Conservation (phyloP, 768 basidiomycete genomes). For the Hericium coralloides region DNA sequence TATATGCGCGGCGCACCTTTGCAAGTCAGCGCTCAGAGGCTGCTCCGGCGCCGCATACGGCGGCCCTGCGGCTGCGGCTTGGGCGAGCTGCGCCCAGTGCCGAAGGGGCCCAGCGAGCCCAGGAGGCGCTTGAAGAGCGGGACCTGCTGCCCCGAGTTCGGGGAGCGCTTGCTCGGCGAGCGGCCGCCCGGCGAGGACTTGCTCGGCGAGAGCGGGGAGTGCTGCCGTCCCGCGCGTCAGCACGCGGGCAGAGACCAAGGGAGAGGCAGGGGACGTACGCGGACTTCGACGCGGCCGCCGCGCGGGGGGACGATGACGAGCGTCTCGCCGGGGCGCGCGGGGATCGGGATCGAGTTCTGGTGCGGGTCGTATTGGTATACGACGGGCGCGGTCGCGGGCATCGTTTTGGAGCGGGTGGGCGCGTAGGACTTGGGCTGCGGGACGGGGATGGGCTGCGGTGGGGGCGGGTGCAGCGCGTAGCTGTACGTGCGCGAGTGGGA, state of each 20-base stretch:
- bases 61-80: not conserved
- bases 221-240: not conserved
- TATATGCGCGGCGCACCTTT: too few species aligned
- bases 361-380: constrained; percentile 6
- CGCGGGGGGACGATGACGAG: constrained; percentile 9
- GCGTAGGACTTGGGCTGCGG: not conserved
- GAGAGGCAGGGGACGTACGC: constrained; percentile 7
- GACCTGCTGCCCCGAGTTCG: constrained; percentile 3
- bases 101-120: constrained; percentile 8
- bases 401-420: not conserved
- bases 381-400: not conserved
- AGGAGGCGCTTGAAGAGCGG: constrained; percentile 13
- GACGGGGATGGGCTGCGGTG: constrained; percentile 2
- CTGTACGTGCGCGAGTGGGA: constrained; percentile 10
- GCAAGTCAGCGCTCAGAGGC: not conserved
- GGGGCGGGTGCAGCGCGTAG: constrained; percentile 4
- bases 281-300: not conserved
- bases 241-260: not conserved
- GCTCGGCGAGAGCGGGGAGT: not conserved
- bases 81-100: not conserved
- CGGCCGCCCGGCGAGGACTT: not conserved
- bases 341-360: not conserved
- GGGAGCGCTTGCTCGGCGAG: not conserved
- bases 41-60: not conserved
- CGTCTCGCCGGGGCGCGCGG: constrained; percentile 3